phyloP scores from a whole-genome alignment of 768 basidiomycete genomes.

The Lentinula raphanica region DNA sequence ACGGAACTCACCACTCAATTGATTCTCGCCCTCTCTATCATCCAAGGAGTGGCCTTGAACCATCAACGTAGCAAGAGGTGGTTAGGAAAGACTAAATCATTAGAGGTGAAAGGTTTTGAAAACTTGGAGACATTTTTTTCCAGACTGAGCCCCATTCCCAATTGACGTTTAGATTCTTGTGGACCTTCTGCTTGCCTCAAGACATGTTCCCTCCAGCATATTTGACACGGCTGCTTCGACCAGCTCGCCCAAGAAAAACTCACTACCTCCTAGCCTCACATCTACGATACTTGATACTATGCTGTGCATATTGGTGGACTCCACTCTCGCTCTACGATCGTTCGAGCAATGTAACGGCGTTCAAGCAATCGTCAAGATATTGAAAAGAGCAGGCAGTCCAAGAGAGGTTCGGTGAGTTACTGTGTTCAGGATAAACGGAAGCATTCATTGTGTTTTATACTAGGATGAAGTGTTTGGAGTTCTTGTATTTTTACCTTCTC shows the following conservation, averaged over 20 bases:
- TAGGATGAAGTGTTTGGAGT: constrained; percentile 96
- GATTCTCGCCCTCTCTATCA: constrained; percentile 53
- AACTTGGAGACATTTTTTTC: neutral
- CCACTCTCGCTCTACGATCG: constrained; percentile 61
- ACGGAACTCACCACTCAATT: constrained; percentile 47
- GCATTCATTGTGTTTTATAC: neutral
- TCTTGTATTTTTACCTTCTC: constrained; percentile 90
- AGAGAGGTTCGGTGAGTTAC: constrained; percentile 76
- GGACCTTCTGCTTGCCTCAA: constrained; percentile 63
- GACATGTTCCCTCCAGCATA: constrained; percentile 45
- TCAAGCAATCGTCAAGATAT: constrained; percentile 77
- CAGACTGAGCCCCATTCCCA: too few species aligned
- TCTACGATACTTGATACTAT: constrained; percentile 79
- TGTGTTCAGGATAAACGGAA: neutral
- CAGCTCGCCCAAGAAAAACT: constrained; percentile 9
- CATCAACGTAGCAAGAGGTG: constrained; percentile 65
- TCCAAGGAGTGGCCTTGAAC: constrained; percentile 73
- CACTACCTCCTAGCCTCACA: constrained; percentile 20
- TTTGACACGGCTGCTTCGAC: constrained; percentile 20
- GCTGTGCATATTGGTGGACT: constrained; percentile 85
- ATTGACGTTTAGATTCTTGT: constrained; percentile 51
- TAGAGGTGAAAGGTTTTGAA: constrained; percentile 50
- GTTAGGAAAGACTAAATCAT: constrained; percentile 59
- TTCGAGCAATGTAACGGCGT: constrained; percentile 80
- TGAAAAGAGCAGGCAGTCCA: constrained; percentile 83